Conservation (phyloP, 371 early-diverging fungal genomes). For the Smittium mucronatum region DNA sequence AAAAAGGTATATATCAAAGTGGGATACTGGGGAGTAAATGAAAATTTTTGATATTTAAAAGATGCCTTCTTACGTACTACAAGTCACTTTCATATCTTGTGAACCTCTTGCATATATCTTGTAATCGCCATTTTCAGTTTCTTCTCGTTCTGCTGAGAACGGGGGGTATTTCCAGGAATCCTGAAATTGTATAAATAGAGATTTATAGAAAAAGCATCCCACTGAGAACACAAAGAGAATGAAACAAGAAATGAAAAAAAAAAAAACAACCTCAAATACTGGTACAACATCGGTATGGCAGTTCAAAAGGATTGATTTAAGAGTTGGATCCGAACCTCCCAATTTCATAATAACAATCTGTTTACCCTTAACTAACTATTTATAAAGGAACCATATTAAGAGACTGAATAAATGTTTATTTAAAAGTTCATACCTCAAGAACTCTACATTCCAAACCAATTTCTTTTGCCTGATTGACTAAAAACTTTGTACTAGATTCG, state of each 20-base stretch:
- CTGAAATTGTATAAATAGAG: constrained; percentile 12
- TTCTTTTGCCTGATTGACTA: constrained; percentile 45
- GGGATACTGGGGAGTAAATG: background rate
- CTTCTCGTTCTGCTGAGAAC: constrained; percentile 48
- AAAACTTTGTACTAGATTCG: constrained; percentile 37
- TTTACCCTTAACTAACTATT: constrained; percentile 40
- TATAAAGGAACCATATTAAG: background rate
- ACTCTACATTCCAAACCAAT: constrained; percentile 40
- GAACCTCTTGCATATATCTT: constrained; percentile 62
- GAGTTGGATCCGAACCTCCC: constrained; percentile 38
- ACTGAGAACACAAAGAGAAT: background rate
- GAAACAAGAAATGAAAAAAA: background rate
- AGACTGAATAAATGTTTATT: background rate
- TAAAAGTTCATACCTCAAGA: constrained; percentile 30
- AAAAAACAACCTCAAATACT: constrained; percentile 32
- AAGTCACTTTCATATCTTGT: constrained; percentile 81
- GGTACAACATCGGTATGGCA: constrained; percentile 79
- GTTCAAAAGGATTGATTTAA: constrained; percentile 52
- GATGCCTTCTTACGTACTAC: constrained; percentile 19
- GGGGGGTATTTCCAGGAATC: constrained; percentile 56
- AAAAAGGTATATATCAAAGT: background rate
- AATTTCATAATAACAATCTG: constrained; percentile 56
- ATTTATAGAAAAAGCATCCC: background rate
- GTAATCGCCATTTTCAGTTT: constrained; percentile 36
- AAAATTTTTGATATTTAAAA: background rate